phyloP scores from a whole-genome alignment of 306 rosid species.

The Vachellia pachyceras region DNA sequence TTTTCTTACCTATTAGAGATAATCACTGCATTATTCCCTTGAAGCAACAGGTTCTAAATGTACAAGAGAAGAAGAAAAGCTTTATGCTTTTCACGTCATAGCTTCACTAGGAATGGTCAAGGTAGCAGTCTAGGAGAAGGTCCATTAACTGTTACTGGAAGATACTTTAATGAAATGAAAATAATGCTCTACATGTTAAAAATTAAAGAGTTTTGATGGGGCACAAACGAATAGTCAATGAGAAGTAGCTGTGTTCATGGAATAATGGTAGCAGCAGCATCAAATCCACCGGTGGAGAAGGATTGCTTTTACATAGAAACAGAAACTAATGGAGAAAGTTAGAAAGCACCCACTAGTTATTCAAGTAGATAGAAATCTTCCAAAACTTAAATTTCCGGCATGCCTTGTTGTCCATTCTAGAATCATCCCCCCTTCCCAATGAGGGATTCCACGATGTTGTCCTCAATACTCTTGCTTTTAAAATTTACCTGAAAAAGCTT shows the following conservation, averaged over 20 bases:
- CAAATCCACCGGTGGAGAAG: neutral
- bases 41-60: conserved; percentile 3
- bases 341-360: too few species aligned
- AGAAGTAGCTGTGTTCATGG: neutral
- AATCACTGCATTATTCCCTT: conserved; percentile 1
- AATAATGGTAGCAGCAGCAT: neutral
- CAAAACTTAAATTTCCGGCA: neutral
- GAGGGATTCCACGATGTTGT: neutral
- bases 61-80: neutral
- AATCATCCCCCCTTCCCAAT: neutral
- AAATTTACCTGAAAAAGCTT: neutral
- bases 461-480: neutral
- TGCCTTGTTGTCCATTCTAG: neutral
- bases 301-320: too few species aligned
- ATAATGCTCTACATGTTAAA: neutral
- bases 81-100: conserved; percentile 9
- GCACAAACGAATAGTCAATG: neutral
- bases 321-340: too few species aligned
- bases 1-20: conserved; percentile 9
- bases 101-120: neutral
- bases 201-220: neutral
- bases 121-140: too few species aligned
- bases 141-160: conserved; percentile 12
- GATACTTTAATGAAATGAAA: neutral
- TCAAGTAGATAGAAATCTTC: too few species aligned